Evolutionary conservation across 345 rosid species (phyloP).

Genomic region (Dipteronia sinensis): DNA sequence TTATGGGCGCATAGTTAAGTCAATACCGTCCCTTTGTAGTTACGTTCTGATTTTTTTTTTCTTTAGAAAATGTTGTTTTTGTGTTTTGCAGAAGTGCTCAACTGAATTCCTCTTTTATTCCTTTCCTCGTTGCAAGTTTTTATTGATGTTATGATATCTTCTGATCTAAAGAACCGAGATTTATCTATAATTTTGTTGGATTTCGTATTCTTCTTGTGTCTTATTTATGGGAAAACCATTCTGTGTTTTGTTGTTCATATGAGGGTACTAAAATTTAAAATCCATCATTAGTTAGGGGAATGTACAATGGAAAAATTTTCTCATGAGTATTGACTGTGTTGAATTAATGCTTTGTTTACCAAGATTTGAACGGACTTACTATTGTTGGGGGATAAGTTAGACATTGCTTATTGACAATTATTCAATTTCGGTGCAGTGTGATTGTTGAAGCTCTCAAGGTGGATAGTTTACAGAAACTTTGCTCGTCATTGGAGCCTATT

Average conservation of each 20-base stretch:
- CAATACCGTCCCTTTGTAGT: neutral
- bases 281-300: neutral
- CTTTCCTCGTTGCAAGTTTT: neutral
- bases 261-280: neutral
- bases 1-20: too few species aligned
- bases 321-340: neutral
- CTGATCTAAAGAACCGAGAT: neutral
- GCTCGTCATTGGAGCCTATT: constrained; percentile 94
- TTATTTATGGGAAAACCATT: neutral
- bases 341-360: neutral
- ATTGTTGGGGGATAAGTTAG: neutral
- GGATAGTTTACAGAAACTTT: constrained; percentile 94
- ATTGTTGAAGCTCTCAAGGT: constrained; percentile 97
- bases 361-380: neutral
- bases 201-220: neutral
- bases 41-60: too few species aligned
- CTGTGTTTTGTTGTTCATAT: neutral
- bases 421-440: constrained; percentile 58
- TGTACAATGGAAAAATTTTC: neutral
- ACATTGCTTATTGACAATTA: neutral
- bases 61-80: too few species aligned
- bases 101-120: neutral
- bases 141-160: neutral
- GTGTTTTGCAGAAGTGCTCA: too few species aligned
- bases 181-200: neutral